Percentiles rank a stretch among this genome's conserved stretches.
These are phyloP conservation scores for Tetrahymena thermophila DNA, from an alignment of 73 alveolate genomes.

Conservation along the genomic window DNA sequence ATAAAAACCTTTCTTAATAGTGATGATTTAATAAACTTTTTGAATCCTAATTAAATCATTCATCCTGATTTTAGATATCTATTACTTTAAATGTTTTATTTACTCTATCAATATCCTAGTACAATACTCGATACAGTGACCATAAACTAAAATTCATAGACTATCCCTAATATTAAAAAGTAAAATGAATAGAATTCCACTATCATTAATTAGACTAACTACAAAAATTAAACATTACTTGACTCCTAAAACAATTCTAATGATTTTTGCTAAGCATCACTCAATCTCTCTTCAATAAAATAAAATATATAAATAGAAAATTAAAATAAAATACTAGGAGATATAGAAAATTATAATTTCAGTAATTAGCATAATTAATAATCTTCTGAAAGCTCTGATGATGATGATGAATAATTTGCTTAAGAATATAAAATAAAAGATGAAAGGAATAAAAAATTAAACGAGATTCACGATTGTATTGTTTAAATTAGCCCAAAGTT, in stretches of 20 bases:
- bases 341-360: no score
- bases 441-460: background rate
- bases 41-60: background rate
- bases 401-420: background rate
- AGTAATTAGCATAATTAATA: background rate
- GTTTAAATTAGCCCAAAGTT: background rate
- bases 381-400: background rate
- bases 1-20: background rate
- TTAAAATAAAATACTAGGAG: no score
- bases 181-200: background rate
- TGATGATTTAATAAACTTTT: background rate
- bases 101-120: background rate
- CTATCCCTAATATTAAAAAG: background rate
- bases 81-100: background rate
- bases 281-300: background rate
- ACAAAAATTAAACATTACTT: background rate
- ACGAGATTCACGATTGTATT: background rate
- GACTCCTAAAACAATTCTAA: background rate
- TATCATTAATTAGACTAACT: no score
- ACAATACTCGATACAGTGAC: background rate
- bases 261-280: background rate
- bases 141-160: background rate
- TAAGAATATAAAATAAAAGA: background rate
- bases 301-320: background rate
- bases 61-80: background rate